Conservation (phyloP, 495 filamentous ascomycete genomes). For the Penicillium herquei region DNA sequence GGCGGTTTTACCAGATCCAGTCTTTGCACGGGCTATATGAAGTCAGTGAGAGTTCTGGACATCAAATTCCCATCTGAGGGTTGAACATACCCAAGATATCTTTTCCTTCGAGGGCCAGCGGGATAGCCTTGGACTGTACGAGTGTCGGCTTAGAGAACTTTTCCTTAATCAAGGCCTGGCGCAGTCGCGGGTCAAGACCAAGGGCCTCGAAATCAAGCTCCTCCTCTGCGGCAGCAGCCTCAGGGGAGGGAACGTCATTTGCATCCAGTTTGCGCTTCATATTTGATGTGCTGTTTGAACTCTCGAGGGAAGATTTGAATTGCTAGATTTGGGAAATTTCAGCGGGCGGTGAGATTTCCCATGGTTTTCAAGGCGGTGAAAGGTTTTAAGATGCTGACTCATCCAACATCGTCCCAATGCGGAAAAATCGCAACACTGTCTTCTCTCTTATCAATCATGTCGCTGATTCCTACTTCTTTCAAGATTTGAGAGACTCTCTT, state of each 20-base stretch:
- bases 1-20: slow-evolving; percentile 94
- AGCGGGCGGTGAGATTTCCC: slow-evolving; percentile 37
- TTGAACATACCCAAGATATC: slow-evolving; percentile 71
- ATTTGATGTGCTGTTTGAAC: slow-evolving; percentile 17
- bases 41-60: slow-evolving; percentile 20
- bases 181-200: slow-evolving; percentile 76
- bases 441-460: background rate
- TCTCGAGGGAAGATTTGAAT: slow-evolving; percentile 17
- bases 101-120: slow-evolving; percentile 82
- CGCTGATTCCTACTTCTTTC: background rate
- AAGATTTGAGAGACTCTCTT: background rate
- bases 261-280: slow-evolving; percentile 69
- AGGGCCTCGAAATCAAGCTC: slow-evolving; percentile 49
- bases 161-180: slow-evolving; percentile 81
- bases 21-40: slow-evolving; percentile 72
- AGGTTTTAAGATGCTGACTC: background rate
- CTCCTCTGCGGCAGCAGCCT: slow-evolving; percentile 26
- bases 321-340: slow-evolving; percentile 39
- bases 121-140: slow-evolving; percentile 85
- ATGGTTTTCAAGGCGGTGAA: slow-evolving; percentile 26
- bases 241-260: slow-evolving; percentile 53
- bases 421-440: slow-evolving; percentile 9
- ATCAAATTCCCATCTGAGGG: background rate
- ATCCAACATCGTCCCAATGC: slow-evolving; percentile 1
- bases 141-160: slow-evolving; percentile 80